Conservation (phyloP, 768 basidiomycete genomes). For the Vararia minispora region DNA sequence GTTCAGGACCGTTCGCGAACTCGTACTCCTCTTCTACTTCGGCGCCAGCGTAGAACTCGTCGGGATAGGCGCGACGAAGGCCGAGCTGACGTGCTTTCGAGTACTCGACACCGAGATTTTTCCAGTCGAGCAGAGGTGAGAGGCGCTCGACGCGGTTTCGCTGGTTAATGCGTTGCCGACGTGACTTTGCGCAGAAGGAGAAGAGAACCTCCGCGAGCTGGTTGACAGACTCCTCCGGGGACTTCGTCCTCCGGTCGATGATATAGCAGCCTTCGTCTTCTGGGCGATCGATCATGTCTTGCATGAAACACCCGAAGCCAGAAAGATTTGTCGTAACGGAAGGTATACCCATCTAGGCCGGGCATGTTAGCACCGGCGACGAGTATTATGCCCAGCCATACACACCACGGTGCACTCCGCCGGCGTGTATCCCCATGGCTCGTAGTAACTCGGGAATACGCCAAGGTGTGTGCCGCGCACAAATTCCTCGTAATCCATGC, state of each 20-base stretch:
- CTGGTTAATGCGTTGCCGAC: constrained; percentile 98
- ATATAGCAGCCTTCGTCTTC: constrained; percentile 96
- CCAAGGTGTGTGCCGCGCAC: constrained; percentile 96
- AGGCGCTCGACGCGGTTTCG: constrained; percentile 95
- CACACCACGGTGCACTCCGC: constrained; percentile 97
- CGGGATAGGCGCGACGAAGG: constrained; percentile 88
- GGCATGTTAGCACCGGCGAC: constrained; percentile 6
- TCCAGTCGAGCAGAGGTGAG: constrained; percentile 93
- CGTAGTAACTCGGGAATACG: constrained; percentile 97
- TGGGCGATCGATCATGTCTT: constrained; percentile 90
- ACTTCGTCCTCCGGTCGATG: constrained; percentile 82
- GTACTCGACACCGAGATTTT: constrained; percentile 95
- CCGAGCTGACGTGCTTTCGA: constrained; percentile 90
- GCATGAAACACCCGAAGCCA: constrained; percentile 98
- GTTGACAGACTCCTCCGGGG: constrained; percentile 84
- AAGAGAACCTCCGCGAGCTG: constrained; percentile 72
- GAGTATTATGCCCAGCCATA: constrained; percentile 9
- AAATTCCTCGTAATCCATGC: constrained; percentile 98
- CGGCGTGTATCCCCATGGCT: constrained; percentile 95
- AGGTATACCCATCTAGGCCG: constrained; percentile 85
- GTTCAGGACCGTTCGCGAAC: constrained; percentile 54
- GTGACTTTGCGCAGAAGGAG: constrained; percentile 66
- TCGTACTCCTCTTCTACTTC: constrained; percentile 43
- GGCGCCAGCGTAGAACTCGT: constrained; percentile 68
- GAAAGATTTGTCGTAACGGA: constrained; percentile 96